A percentile compares a stretch with the other conserved stretches of the same genome.
phyloP scores from a whole-genome alignment of 441 rosid species.

The Euphorbia schlechtendalii region DNA sequence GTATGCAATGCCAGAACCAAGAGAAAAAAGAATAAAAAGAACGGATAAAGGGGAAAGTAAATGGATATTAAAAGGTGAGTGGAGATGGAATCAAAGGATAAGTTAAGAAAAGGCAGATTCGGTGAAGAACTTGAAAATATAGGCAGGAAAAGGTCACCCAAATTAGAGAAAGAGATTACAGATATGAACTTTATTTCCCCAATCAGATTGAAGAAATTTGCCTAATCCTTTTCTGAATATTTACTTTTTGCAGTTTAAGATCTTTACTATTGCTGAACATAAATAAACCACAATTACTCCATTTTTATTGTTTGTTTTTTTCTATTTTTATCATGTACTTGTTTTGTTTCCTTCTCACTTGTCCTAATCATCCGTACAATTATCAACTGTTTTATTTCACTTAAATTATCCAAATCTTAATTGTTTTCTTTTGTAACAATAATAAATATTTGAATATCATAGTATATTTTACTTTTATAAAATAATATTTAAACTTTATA shows the following conservation, averaged over 20 bases:
- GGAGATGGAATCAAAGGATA: slow-evolving; percentile 17
- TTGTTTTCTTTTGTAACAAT: too few species aligned
- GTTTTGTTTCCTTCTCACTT: too few species aligned
- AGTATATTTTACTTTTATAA: too few species aligned
- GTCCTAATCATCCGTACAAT: too few species aligned
- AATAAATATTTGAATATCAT: too few species aligned
- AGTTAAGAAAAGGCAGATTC: slow-evolving; percentile 28
- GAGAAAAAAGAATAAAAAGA: background rate
- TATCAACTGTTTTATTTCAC: too few species aligned
- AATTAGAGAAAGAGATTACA: background rate
- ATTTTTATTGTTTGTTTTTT: background rate
- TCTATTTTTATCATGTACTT: too few species aligned
- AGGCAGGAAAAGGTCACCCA: slow-evolving; percentile 19
- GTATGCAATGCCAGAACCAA: slow-evolving; percentile 14
- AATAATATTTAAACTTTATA: too few species aligned
- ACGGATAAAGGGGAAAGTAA: background rate
- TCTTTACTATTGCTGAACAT: background rate
- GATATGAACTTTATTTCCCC: slow-evolving; percentile 11
- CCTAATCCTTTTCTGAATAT: background rate
- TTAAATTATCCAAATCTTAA: too few species aligned
- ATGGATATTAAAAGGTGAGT: background rate
- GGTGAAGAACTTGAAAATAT: slow-evolving; percentile 24
- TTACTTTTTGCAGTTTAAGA: background rate
- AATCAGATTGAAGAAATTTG: slow-evolving; percentile 17
- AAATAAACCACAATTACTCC: background rate